Percentiles rank a stretch among this genome's conserved stretches.
These are phyloP conservation scores for Mycena vitilis DNA, from an alignment of 768 basidiomycete species.

Conservation along the genomic window DNA sequence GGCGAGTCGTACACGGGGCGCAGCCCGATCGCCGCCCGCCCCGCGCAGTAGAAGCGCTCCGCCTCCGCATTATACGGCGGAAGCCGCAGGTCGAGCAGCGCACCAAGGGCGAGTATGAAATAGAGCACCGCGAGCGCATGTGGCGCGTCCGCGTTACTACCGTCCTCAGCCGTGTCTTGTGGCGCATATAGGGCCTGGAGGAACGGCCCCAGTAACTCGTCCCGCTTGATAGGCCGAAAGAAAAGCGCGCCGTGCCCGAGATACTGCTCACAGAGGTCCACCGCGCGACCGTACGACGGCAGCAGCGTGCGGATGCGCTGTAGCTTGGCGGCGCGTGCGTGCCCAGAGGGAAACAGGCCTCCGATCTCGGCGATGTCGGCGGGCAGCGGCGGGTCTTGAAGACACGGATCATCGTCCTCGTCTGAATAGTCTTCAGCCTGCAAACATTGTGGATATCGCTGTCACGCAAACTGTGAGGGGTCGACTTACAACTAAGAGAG, in stretches of 20 bases:
- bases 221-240: conserved; percentile 61
- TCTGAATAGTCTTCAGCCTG: conserved; percentile 39
- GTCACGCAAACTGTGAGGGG: no score
- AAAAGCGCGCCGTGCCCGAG: conserved; percentile 60
- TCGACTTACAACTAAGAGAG: conserved; percentile 39
- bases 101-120: conserved; percentile 72
- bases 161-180: conserved; percentile 32
- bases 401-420: conserved; percentile 30
- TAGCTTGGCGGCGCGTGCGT: conserved; percentile 45
- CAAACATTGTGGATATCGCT: not conserved
- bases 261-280: conserved; percentile 54
- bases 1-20: conserved; percentile 65
- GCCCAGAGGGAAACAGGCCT: conserved; percentile 53
- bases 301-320: conserved; percentile 53
- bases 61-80: conserved; percentile 68
- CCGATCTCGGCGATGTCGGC: conserved; percentile 51
- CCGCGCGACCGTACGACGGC: conserved; percentile 58
- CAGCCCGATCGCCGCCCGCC: conserved; percentile 65
- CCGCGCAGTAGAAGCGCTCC: conserved; percentile 69
- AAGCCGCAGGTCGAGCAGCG: conserved; percentile 64
- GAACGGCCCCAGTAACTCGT: conserved; percentile 56
- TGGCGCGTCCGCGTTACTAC: conserved; percentile 41
- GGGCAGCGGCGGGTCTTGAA: conserved; percentile 34
- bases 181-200: conserved; percentile 52
- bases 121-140: conserved; percentile 68